These are phyloP conservation scores for Lablab purpureus DNA, from an alignment of 306 rosid genomes.

Conservation along the genomic window DNA sequence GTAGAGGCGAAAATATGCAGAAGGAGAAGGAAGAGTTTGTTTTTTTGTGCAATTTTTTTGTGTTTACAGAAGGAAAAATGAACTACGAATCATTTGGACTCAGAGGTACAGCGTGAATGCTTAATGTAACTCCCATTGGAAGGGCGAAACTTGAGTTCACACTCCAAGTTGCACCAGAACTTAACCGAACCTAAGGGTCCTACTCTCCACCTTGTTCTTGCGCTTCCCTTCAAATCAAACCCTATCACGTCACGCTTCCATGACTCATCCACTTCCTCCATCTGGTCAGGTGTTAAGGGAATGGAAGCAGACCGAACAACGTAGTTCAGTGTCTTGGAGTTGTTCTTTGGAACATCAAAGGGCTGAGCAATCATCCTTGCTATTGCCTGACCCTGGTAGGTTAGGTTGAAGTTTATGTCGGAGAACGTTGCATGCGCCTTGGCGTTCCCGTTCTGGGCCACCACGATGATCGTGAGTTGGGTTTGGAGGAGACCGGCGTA, in stretches of 20 bases:
- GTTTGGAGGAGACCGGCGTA: constrained; percentile 64
- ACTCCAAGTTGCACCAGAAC: constrained; percentile 62
- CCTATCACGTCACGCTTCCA: constrained; percentile 58
- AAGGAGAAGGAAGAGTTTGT: neutral
- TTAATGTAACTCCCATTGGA: constrained; percentile 62
- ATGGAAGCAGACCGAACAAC: constrained; percentile 55
- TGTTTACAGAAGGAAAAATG: neutral
- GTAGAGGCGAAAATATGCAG: neutral
- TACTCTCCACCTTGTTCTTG: constrained; percentile 69
- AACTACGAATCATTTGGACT: constrained; percentile 50
- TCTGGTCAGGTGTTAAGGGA: constrained; percentile 61
- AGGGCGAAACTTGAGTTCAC: constrained; percentile 70
- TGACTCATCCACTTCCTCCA: constrained; percentile 55
- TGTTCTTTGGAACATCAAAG: constrained; percentile 65
- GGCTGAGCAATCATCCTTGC: constrained; percentile 58
- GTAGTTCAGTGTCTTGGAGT: constrained; percentile 49
- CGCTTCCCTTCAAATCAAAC: constrained; percentile 65
- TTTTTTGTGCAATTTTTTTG: neutral
- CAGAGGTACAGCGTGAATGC: constrained; percentile 63
- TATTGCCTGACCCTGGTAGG: constrained; percentile 58
- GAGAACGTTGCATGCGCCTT: constrained; percentile 79
- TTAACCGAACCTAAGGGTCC: constrained; percentile 70
- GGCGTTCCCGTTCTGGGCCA: constrained; percentile 76
- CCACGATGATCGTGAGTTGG: constrained; percentile 53
- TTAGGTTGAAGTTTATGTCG: constrained; percentile 54